Percentiles rank a stretch among this genome's conserved stretches.
These are phyloP conservation scores for Talaromyces rugulosus DNA, from an alignment of 2,329 filamentous ascomycete species.

Conservation along the genomic window DNA sequence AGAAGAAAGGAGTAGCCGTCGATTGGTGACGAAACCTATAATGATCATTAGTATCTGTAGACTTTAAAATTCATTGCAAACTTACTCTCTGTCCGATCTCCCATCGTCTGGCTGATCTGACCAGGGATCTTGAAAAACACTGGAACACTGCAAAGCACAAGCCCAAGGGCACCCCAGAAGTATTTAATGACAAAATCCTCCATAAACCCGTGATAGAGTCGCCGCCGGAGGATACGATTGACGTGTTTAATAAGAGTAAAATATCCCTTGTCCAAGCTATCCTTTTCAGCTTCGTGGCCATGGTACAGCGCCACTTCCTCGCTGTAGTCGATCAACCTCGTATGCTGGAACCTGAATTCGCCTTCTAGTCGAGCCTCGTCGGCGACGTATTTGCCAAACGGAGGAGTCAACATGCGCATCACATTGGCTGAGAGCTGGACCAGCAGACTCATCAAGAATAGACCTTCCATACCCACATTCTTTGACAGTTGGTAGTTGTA, in stretches of 20 bases:
- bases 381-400: slow-evolving; percentile 95
- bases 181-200: slow-evolving; percentile 99
- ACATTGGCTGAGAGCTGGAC: slow-evolving; percentile 89
- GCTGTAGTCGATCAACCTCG: slow-evolving; percentile 88
- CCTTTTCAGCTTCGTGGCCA: slow-evolving; percentile 91
- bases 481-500: slow-evolving; percentile 93
- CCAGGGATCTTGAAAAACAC: slow-evolving; percentile 93
- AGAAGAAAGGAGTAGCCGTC: slow-evolving; percentile 83
- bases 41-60: slow-evolving; percentile 10
- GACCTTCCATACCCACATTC: slow-evolving; percentile 91
- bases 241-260: slow-evolving; percentile 99
- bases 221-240: slow-evolving; percentile 83
- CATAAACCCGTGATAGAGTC: slow-evolving; percentile 98
- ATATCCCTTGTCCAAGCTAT: slow-evolving; percentile 95
- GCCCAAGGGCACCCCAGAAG: slow-evolving; percentile 91
- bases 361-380: slow-evolving; percentile 93
- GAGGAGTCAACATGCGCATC: slow-evolving; percentile 91
- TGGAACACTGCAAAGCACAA: slow-evolving; percentile 87
- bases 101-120: slow-evolving; percentile 49
- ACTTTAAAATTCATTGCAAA: neutral
- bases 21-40: slow-evolving; percentile 82
- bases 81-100: slow-evolving; percentile 56
- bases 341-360: slow-evolving; percentile 94
- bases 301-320: slow-evolving; percentile 92
- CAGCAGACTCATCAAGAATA: slow-evolving; percentile 91